Evolutionary conservation across 2,329 filamentous ascomycete genomes (phyloP), one percentile per base, ranked within the genome.

Genomic region (Ophiosphaerella herpotricha): DNA sequence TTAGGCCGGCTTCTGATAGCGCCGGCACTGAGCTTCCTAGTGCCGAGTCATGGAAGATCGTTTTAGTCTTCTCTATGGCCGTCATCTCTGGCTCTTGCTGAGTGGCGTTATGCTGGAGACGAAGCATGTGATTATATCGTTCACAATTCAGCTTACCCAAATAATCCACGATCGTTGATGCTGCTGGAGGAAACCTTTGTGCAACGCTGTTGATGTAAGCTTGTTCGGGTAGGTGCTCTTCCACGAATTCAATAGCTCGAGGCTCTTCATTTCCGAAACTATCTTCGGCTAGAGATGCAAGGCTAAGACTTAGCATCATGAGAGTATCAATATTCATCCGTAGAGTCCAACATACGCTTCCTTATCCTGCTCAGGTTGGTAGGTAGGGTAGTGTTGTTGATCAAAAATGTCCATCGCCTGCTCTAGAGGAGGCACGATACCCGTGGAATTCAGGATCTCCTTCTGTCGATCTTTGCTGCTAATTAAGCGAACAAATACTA

Each of bases 121-220:
- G 48, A 46, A 46, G 35, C 13, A 50, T 42, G 31, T 50, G 48
- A 16, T 50, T 40, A 13, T 46, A 50, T 41, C 48, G 35, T 41
- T 50, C 48, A 42, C 48, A 50, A 16, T 50, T 50, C 38, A 50
- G 33, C 13, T 23, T 50, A 18, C 48, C 48, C 36, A 50, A 18
- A 11, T 41, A 37, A 2, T 24, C 39, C 7, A 50, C 48, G 4
- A 50, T 31, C 23, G 21, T 36, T 14, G 26, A 24, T 16, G 42
- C 42, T 21, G 48, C 48, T 14, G 32, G 29, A 37, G 48, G 48
- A 31, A 46, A 46, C 26, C 41, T 46, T 37, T 50, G n/a, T 36
- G 48, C 37, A 37, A 50, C 31, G 14, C 43, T 46, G 14, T 41
- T 50, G 43, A 41, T 37, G 48, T 41, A 50, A 13, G 42, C 37